Evolutionary conservation across 306 rosid species (phyloP), one percentile per base, ranked within the genome.

Genomic region (Rosa chinensis): DNA sequence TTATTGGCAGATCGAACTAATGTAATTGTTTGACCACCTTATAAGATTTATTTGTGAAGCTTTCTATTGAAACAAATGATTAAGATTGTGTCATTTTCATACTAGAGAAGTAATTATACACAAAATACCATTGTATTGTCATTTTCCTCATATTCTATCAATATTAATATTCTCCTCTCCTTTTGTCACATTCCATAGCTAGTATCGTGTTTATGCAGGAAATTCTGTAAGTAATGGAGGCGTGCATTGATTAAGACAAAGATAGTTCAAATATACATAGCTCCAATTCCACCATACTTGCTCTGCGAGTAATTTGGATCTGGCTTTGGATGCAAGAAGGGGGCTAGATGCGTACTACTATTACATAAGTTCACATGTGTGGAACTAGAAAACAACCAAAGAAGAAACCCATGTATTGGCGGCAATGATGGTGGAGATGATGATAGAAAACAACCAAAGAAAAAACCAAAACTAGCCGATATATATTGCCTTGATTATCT

Each of bases 101-200:
- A 39, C 77, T 20, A 56, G 10, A 42, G 48, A 17, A 76, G 35
- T 20, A 68, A 11, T 10, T 40, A 23, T 3, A 0, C 23, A 32
- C 40, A 50, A 70, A 75, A 61, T 10, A 42, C 23, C 44, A 47
- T 2, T 4, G 66, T 23, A 21, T 66, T 8, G 84, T 85, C 88
- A 21, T 72, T 76, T 82, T 85, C 85, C 67, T 52, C 72, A 49
- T 75, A 53, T 85, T 75, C 64, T 43, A 70, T 45, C 61, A 48
- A 42, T 42, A 21, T 23, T 8, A 23, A 42, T 70, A 4, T 44
- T 61, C 52, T 66, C 61, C 32, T 35, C 9, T 20, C 11, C 61
- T 55, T 4, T 6, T 58, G 43, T 75, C 63, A 35, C 80, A 68
- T 39, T 39, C 77, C 50, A 59, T 39, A 18, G 69, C 52, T 20